Evolutionary conservation across 371 early-diverging fungal species (phyloP).

Genomic region (Mucor sp.): DNA sequence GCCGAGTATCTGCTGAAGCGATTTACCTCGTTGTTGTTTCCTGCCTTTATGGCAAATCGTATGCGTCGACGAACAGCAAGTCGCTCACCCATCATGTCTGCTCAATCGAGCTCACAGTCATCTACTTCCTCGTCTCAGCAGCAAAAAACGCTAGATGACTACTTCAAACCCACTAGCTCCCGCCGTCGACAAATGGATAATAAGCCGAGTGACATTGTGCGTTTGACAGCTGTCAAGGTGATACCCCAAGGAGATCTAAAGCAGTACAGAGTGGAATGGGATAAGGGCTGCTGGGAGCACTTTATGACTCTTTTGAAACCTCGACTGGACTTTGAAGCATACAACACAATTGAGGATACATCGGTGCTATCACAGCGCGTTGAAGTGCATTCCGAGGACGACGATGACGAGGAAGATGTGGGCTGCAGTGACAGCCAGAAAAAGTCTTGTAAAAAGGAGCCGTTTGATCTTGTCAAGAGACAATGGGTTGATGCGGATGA

Average conservation of each 20-base stretch:
- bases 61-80: neutral
- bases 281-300: neutral
- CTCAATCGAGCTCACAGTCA: neutral
- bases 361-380: neutral
- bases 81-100: neutral
- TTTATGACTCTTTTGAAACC: neutral
- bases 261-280: constrained; percentile 22
- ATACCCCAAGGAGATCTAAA: neutral
- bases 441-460: neutral
- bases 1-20: constrained; percentile 7
- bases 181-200: neutral
- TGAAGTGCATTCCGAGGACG: neutral
- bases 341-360: neutral
- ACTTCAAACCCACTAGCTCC: neutral
- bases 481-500: constrained; percentile 24
- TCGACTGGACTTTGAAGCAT: neutral
- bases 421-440: neutral
- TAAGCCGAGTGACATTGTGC: neutral
- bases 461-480: constrained; percentile 10
- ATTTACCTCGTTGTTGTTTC: constrained; percentile 16
- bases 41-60: constrained; percentile 19
- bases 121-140: neutral
- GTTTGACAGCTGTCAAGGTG: neutral
- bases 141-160: constrained; percentile 3
- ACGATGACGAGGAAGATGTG: neutral